Base-by-base conservation (phyloP, 345 rosid genomes). In the Bruguiera sexangula region DNA sequence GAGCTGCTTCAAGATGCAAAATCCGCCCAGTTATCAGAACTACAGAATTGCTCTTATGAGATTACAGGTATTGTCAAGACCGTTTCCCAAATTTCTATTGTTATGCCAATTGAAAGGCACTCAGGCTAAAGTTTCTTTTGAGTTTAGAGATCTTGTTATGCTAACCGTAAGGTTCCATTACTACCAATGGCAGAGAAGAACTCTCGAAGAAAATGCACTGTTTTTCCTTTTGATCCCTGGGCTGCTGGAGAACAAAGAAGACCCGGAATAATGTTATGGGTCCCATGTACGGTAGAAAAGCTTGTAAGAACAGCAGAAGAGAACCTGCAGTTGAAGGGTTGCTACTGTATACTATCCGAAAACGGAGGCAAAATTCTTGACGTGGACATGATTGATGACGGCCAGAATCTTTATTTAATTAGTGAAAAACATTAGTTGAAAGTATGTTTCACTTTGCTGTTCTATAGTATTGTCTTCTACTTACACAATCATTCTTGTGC, bases 1-100 rank as follows among this genome's bases (percentile, higher is more conserved):
- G 85, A 75, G 78, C 78, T 96, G 72, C 84, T 96, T 32, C 95
- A 92, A 83, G 85, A 84, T 53, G 85, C 89, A 26, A 88, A 85
- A 77, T 68, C 74, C 3, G 16, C 77, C 69, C 89, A 81, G 69
- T 55, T 79, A 39, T 76, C 80, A 62, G 86, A 82, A 68, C 65
- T 72, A 30, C 73, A 79, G 18, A 26, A 68, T 60, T 39, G 67
- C 71, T 61, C 82, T 62, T 82, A 62, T 58, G 82, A 76, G 68
- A 72, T 50, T 61, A 78, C 71, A 74, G 96, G 97, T 94, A 87
- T 70, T 57, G 43, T 66, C 16, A 55, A 54, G 60, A 62, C 36
- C 34, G 7, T 43, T 56, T 24, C 18, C 9, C 6, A 6, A 56
- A 9, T 5, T 56, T 22, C 60, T 1, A 10, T 15, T 55, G 60